A percentile compares a stretch with the other conserved stretches of the same genome.
Conservation (phyloP, 176 grass and related monocot genomes). For the Carex scoparia region DNA sequence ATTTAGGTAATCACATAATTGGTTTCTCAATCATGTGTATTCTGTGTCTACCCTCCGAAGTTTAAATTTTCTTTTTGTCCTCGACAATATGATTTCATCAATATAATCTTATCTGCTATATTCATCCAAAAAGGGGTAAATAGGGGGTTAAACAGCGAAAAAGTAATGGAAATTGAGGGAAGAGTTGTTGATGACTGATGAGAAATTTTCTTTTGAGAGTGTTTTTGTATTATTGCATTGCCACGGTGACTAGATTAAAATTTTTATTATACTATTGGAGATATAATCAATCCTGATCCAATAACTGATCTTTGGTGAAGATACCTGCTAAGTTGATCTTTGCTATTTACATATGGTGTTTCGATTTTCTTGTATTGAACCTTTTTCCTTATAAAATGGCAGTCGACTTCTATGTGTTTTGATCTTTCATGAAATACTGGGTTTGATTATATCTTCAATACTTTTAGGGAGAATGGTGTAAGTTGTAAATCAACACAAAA, state of each 20-base stretch:
- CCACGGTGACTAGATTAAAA: neutral
- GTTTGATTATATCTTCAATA: no score
- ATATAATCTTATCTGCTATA: neutral
- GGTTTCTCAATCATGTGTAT: neutral
- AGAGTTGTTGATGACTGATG: neutral
- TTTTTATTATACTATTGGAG: neutral
- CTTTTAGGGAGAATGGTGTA: neutral
- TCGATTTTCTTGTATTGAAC: no score
- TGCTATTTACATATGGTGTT: no score
- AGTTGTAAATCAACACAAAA: neutral
- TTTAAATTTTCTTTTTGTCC: neutral
- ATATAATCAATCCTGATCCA: no score
- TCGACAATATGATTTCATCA: neutral
- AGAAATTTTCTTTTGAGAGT: neutral
- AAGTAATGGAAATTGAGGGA: neutral
- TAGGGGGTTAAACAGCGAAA: neutral
- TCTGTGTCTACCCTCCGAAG: neutral
- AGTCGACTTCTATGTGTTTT: no score
- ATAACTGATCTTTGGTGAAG: no score
- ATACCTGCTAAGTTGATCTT: no score
- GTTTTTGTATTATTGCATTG: neutral
- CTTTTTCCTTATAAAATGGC: no score
- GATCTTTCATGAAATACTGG: no score
- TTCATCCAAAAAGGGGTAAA: neutral
- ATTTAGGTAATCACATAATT: neutral